These are phyloP conservation scores for Favolaschia claudopus DNA, from an alignment of 768 basidiomycete genomes.

Conservation along the genomic window DNA sequence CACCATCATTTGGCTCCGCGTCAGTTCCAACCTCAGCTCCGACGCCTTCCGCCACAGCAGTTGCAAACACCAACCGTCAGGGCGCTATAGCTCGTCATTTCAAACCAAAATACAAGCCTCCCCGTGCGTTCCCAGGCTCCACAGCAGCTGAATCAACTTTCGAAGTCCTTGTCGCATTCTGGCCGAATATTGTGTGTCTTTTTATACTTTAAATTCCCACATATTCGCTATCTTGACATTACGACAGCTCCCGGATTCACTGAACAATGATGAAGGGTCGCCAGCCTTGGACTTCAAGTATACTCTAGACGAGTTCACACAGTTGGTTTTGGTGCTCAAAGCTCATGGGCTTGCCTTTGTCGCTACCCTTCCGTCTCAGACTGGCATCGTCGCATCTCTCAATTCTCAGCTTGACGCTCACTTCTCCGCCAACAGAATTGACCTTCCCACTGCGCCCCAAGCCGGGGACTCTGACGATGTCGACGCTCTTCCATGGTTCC, in stretches of 20 bases:
- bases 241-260: background rate
- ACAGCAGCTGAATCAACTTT: background rate
- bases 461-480: background rate
- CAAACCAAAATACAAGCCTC: background rate
- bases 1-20: too few species aligned
- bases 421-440: background rate
- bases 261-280: background rate
- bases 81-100: conserved; percentile 1
- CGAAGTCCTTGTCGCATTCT: background rate
- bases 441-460: background rate
- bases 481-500: background rate
- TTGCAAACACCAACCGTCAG: background rate
- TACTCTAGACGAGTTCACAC: conserved; percentile 1
- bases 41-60: background rate
- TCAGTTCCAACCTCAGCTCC: too few species aligned
- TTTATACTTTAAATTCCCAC: background rate
- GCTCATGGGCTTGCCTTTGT: background rate
- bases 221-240: background rate
- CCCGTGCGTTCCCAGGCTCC: background rate
- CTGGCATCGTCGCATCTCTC: background rate
- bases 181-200: background rate
- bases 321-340: background rate
- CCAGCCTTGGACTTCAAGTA: background rate
- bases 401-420: background rate
- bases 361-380: background rate